Conservation (phyloP, 2,329 filamentous ascomycete genomes). For the Sporothrix pseudoabietina region DNA sequence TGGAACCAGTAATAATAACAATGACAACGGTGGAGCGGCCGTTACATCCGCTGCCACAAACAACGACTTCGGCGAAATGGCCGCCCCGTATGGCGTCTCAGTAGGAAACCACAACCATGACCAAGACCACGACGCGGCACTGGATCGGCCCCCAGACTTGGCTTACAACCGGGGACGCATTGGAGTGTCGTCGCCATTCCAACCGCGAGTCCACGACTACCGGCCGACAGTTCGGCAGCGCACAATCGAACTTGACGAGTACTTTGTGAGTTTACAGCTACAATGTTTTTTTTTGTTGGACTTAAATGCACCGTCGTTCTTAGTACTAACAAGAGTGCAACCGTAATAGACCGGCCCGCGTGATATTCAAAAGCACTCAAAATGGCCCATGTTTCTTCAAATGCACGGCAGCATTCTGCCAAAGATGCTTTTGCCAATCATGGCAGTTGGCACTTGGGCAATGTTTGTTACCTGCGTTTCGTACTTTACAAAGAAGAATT, state of each 20-base stretch:
- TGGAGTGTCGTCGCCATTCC: conserved; percentile 37
- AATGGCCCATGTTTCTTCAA: conserved; percentile 75
- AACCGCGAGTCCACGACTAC: conserved; percentile 38
- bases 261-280: conserved; percentile 45
- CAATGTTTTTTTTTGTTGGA: too few species aligned
- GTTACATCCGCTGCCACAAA: background rate
- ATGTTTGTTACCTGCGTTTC: conserved; percentile 59
- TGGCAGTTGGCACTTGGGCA: conserved; percentile 66
- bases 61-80: conserved; percentile 25
- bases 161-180: conserved; percentile 27
- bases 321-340: conserved; percentile 31
- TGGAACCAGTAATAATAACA: background rate
- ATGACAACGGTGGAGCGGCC: background rate
- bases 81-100: conserved; percentile 23
- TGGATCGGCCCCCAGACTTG: conserved; percentile 29
- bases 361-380: conserved; percentile 72
- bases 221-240: conserved; percentile 42
- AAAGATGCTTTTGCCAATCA: conserved; percentile 71
- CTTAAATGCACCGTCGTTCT: background rate
- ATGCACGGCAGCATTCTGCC: conserved; percentile 73
- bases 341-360: conserved; percentile 53
- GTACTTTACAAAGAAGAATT: conserved; percentile 36
- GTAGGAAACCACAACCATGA: background rate
- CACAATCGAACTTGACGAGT: conserved; percentile 49
- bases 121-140: conserved; percentile 17